Conservation (phyloP, 2,329 filamentous ascomycete species). For the Rutstroemia sp. region DNA sequence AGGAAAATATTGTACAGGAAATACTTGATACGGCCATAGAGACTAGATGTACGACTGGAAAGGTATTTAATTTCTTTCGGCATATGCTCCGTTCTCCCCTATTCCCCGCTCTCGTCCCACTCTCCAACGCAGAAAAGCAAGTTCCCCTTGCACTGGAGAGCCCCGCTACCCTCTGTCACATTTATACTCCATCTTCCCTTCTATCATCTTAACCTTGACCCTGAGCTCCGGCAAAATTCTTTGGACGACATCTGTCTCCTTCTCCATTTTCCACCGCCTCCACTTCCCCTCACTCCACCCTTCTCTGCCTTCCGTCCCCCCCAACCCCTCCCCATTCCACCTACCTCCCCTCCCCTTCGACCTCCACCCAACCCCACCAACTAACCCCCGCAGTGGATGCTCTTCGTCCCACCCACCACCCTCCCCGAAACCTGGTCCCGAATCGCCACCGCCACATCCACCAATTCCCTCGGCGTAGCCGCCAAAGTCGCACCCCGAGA, state of each 20-base stretch:
- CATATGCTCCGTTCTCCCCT: slow-evolving; percentile 54
- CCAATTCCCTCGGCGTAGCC: slow-evolving; percentile 61
- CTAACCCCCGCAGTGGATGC: slow-evolving; percentile 63
- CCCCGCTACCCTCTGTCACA: too few relatives aligned
- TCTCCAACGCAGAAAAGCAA: slow-evolving; percentile 32
- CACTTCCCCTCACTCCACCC: background rate
- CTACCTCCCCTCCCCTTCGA: too few relatives aligned
- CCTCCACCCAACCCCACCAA: background rate
- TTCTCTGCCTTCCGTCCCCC: background rate
- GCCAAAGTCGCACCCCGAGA: slow-evolving; percentile 62
- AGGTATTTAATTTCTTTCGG: slow-evolving; percentile 38
- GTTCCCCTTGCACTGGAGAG: background rate
- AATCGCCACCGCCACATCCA: slow-evolving; percentile 53
- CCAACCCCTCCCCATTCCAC: background rate
- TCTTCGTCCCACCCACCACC: slow-evolving; percentile 50
- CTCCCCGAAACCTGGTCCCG: slow-evolving; percentile 57
- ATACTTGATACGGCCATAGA: slow-evolving; percentile 55
- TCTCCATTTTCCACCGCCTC: background rate
- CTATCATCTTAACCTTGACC: too few relatives aligned
- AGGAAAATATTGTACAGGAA: slow-evolving; percentile 41
- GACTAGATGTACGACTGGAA: slow-evolving; percentile 54
- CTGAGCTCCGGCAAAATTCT: too few relatives aligned
- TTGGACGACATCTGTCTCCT: slow-evolving; percentile 21
- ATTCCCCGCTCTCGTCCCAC: slow-evolving; percentile 53
- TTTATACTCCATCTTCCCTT: too few relatives aligned